These are phyloP conservation scores for Gremmenia infestans DNA, from an alignment of 2,329 filamentous ascomycete genomes.

Conservation along the genomic window DNA sequence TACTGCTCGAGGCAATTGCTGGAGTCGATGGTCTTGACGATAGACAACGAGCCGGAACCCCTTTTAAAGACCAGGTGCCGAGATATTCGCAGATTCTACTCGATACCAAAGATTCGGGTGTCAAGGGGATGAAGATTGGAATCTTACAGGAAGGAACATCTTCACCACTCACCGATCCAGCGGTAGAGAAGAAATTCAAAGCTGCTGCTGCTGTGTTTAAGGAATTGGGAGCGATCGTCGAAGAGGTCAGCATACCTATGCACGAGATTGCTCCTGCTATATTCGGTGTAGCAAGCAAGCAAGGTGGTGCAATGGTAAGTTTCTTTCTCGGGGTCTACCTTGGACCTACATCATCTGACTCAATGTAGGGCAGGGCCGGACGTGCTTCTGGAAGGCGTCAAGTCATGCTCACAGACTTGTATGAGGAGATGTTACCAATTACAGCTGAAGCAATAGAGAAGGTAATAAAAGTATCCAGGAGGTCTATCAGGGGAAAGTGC, in stretches of 20 bases:
- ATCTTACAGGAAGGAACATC: conserved; percentile 41
- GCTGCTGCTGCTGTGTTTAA: conserved; percentile 38
- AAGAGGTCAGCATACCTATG: conserved; percentile 46
- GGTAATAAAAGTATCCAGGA: background rate
- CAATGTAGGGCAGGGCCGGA: conserved; percentile 8
- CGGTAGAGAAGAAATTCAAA: conserved; percentile 35
- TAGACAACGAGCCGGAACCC: conserved; percentile 34
- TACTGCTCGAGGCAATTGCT: conserved; percentile 40
- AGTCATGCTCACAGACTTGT: conserved; percentile 20
- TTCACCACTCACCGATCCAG: conserved; percentile 37
- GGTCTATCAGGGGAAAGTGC: background rate
- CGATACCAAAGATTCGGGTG: conserved; percentile 13
- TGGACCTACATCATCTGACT: background rate
- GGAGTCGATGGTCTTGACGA: conserved; percentile 47
- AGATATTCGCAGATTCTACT: conserved; percentile 13
- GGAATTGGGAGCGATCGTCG: conserved; percentile 43
- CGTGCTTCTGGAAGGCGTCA: conserved; percentile 16
- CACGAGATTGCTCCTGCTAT: conserved; percentile 31
- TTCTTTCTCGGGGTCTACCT: background rate
- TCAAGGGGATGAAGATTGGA: conserved; percentile 37
- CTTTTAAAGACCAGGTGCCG: conserved; percentile 23
- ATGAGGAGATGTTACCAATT: conserved; percentile 15
- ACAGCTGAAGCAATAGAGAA: conserved; percentile 16
- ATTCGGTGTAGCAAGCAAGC: conserved; percentile 12
- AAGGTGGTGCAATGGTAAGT: conserved; percentile 14